Evolutionary conservation across 495 filamentous ascomycete species (phyloP), one percentile per base, ranked within the genome.

Genomic region (Neurospora intermedia): DNA sequence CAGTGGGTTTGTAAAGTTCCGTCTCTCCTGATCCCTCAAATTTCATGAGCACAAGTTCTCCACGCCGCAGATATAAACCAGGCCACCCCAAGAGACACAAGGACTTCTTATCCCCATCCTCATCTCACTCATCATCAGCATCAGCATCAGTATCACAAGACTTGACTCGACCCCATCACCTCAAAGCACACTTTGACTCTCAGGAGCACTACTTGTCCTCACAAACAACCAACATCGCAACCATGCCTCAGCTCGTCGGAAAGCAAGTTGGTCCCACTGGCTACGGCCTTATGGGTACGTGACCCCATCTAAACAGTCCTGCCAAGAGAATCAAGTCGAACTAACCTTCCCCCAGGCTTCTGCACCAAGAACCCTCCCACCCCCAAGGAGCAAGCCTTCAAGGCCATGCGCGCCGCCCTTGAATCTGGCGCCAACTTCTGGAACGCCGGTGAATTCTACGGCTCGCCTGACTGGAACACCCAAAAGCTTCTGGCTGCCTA

Each of bases 361-460:
- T 66, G 54, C 54, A 35, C 15, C 27, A 66, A 66, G 23, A 66
- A 66, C 54, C 54, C 54, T 6, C 23, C 54, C 23, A 62, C 54
- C 23, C 54, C 54, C 9, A 13, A 62, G 31, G 54, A 62, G 54
- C 54, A 66, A 66, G 86, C 89, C 73, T 89, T 94, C 77, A 85
- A 87, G 72, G 87, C 90, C 11, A 85, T 95, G 81, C 88, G 87
- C 75, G 85, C 88, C 31, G 85, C 93, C 15, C 83, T 94, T 43
- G 79, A 84, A 16, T 81, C 84, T 7, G 91, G 92, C 39, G 81
- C 81, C 74, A 86, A 91, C 80, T 89, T 92, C 82, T 95, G 92
- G 92, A 94, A 95, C 78, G 92, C 75, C 41, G 91, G 91, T 74
- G 91, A 94, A 76, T 84, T 95, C 76, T 97, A 97, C 81, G 91